Evolutionary conservation across 352 stramenopile species (phyloP), one percentile per base, ranked within the genome.

Genomic region (Phytophthora hybrid): DNA sequence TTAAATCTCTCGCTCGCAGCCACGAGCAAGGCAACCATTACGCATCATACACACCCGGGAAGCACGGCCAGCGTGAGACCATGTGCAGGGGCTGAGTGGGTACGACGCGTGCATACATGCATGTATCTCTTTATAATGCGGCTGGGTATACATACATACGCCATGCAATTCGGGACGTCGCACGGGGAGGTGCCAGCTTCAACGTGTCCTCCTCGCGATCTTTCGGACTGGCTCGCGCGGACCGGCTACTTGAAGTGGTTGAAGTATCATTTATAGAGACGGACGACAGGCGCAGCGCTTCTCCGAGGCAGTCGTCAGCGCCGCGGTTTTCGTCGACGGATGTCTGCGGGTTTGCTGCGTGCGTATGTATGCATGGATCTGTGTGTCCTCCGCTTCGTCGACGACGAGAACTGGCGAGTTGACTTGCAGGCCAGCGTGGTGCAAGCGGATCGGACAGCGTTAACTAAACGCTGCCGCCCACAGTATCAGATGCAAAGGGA

Each of bases 181-280:
- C 61, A 77, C 62, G 39, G 31, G 34, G 39, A 52, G 19, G 54
- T 11, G 31, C 34, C 31, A 59, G 66, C 58, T 62, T 55, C 13
- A 57, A 71, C 53, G 29, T 66, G 63, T 46, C 14, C 57, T 64
- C 53, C 41, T 51, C 53, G 52, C 52, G 65, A 76, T 76, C 63
- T 76, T 76, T 68, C 26, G 51, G 52, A 78, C 70, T 64, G 66
- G 63, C 74, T 78, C 32, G 34, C 51, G 26, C 71, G 74, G 71
- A 81, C 74, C 74, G 74, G 63, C 73, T 80, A 68, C 55, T 77
- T 71, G 59, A 76, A 78, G 66, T 29, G n/a, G 56, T 72, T 71
- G 44, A 73, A 79, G 71, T 71, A 67, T 72, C 60, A 66, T 51
- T 49, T 66, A 68, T 59, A 59, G 39, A 59, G 56, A 52, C 55